Base-by-base conservation (phyloP, 495 filamentous ascomycete genomes). In the Aspergillus carlsbadensis region DNA sequence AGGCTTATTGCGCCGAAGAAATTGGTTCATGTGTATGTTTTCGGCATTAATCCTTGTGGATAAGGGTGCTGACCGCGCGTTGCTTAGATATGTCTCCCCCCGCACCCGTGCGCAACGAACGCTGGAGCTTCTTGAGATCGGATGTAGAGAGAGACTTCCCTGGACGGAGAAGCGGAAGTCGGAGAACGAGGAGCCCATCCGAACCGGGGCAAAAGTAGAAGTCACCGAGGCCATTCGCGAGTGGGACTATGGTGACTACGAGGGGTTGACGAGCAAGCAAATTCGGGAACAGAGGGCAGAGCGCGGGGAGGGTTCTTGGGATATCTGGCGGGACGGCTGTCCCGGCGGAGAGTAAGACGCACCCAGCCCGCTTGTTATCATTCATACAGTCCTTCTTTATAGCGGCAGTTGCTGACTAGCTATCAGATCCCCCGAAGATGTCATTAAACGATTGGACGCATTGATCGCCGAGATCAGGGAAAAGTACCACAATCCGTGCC, bases 201-300 rank as follows among this genome's bases (percentile, higher is more conserved):
- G 79, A 15, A 81, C 77, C 5, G 70, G 80, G 42, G 81, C 80
- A 0, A 65, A 71, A 14, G 81, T 95, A 2, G 70, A 86, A 59
- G 73, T 94, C 39, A 91, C 89, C 0, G 83, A 92, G 56, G 84
- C 88, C 45, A 84, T 97, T 24, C 80, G 88, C 11, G 93, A 98
- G 67, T 98, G 93, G 93, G 90, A 96, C 72, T 98, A 98, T 62
- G 94, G 94, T 10, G 84, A 88, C 59, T 98, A 98, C 67, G 94
- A 98, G 68, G 94, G 94, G 2, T 83, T 96, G 68, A 95, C 89
- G 6, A 87, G 81, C 52, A 69, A 80, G 14, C 71, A 89, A 64
- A 97, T 98, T 63, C 65, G 79, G 21, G 74, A 81, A 49, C 54
- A 78, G 51, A 77, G 91, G 31, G 62, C 22, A 36, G 37, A 69